phyloP scores from a whole-genome alignment of 108 stramenopile genomes.

The Ochromonas danica region DNA sequence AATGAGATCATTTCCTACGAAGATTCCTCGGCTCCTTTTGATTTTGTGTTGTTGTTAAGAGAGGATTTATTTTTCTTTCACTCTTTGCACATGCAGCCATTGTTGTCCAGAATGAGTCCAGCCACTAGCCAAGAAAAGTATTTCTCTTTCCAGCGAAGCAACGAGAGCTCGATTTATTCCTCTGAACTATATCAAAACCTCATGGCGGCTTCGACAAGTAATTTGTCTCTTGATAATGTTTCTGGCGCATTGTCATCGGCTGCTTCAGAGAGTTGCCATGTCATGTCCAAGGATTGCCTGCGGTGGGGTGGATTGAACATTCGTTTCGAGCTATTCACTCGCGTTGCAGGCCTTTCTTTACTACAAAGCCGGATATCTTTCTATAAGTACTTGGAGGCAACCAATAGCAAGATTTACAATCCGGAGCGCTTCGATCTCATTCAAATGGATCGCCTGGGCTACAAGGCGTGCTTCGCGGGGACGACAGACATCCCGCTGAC shows the following conservation, averaged over 20 bases:
- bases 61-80: not conserved
- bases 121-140: no score
- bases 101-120: no score
- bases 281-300: not conserved
- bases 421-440: not conserved
- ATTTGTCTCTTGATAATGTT: not conserved
- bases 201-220: not conserved
- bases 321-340: not conserved
- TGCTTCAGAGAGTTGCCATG: not conserved
- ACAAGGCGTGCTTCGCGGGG: not conserved
- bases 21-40: not conserved
- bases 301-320: not conserved
- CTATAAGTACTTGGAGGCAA: not conserved
- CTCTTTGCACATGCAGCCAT: no score
- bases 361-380: not conserved
- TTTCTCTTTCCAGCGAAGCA: no score
- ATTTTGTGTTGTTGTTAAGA: not conserved
- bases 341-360: not conserved
- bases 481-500: not conserved
- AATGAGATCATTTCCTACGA: not conserved
- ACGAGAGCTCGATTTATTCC: no score
- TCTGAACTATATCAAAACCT: not conserved
- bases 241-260: not conserved
- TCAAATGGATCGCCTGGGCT: not conserved
- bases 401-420: not conserved